These are phyloP conservation scores for Sordariomycetes sp. DNA, from an alignment of 2,329 filamentous ascomycete species.

Conservation along the genomic window DNA sequence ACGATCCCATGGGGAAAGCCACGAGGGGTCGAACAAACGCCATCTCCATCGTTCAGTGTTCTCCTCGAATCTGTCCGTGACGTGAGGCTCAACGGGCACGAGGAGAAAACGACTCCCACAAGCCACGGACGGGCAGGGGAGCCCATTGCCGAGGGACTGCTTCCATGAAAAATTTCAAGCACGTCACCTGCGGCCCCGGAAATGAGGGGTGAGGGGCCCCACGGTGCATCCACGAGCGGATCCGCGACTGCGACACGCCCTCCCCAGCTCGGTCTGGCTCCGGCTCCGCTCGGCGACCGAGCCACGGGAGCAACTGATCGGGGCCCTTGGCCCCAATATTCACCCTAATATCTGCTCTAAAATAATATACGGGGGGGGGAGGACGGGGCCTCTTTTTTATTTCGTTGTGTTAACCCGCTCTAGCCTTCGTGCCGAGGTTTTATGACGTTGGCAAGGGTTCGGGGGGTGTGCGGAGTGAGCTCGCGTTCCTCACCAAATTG, in stretches of 20 bases:
- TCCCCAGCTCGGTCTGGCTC: neutral
- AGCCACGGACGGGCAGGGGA: neutral
- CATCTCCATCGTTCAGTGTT: neutral
- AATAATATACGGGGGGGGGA: no score
- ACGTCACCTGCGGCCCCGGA: neutral
- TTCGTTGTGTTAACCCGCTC: no score
- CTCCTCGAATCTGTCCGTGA: neutral
- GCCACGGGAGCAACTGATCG: neutral
- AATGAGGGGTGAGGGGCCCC: neutral
- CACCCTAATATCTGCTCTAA: neutral
- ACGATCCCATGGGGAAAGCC: neutral
- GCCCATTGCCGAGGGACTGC: neutral
- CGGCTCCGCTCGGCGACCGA: slow-evolving; percentile 5
- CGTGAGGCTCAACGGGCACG: neutral
- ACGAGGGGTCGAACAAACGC: neutral
- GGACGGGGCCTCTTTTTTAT: no score
- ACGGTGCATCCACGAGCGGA: slow-evolving; percentile 2
- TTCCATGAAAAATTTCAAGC: neutral
- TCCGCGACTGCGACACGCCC: neutral
- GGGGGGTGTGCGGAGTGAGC: no score
- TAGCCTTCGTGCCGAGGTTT: no score
- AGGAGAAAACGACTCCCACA: neutral
- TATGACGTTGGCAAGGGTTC: no score
- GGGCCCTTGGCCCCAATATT: neutral
- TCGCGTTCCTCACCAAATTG: no score